Conservation (phyloP, 371 early-diverging fungal genomes). For the Haplosporangium sp. region DNA sequence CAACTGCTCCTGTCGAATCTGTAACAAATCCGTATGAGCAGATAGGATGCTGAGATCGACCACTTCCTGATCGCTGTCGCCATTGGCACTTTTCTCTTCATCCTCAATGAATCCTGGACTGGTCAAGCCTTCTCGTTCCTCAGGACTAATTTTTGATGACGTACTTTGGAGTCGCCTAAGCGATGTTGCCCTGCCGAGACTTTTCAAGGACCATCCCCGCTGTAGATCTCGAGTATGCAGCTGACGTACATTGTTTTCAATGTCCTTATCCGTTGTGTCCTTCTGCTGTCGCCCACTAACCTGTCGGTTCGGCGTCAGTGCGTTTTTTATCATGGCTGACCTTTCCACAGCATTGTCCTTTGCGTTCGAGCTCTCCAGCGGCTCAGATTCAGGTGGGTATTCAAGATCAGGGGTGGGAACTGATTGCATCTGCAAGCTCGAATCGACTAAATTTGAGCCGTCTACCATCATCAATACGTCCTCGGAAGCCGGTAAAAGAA, state of each 20-base stretch:
- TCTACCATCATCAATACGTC: slow-evolving; percentile 2
- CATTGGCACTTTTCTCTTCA: slow-evolving; percentile 10
- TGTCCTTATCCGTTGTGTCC: neutral
- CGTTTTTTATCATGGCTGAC: too few species aligned
- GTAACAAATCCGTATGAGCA: slow-evolving; percentile 21
- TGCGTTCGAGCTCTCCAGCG: too few species aligned
- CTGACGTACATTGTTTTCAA: too few species aligned
- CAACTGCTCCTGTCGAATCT: slow-evolving; percentile 21
- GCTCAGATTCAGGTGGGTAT: too few species aligned
- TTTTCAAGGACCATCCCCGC: slow-evolving; percentile 51
- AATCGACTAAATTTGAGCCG: neutral
- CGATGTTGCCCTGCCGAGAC: slow-evolving; percentile 25
- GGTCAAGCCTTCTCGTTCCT: slow-evolving; percentile 32
- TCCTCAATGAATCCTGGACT: slow-evolving; percentile 6
- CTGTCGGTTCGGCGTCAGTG: too few species aligned
- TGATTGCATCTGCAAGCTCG: slow-evolving; percentile 1
- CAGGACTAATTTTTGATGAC: slow-evolving; percentile 3
- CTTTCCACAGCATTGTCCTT: too few species aligned
- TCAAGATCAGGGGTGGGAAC: neutral
- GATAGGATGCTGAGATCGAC: slow-evolving; percentile 23
- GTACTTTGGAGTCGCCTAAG: slow-evolving; percentile 13
- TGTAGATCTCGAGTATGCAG: slow-evolving; percentile 4
- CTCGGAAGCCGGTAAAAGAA: neutral
- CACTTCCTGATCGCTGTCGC: slow-evolving; percentile 42
- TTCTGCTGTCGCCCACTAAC: neutral